These are phyloP conservation scores for Colletotrichum chlorophyti DNA, from an alignment of 2,329 filamentous ascomycete genomes.

Conservation along the genomic window DNA sequence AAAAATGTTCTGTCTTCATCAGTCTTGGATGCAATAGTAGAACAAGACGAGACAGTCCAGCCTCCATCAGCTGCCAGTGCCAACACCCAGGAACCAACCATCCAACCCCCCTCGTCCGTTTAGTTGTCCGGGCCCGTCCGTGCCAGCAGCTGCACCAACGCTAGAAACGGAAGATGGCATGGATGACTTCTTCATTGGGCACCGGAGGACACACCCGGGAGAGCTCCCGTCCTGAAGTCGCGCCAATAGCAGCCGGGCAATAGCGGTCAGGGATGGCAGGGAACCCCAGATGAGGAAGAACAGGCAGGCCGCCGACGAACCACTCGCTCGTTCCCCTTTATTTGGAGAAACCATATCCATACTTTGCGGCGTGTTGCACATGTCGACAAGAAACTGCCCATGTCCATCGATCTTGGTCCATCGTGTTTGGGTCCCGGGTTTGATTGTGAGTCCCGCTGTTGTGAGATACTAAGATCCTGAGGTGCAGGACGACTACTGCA, in stretches of 20 bases:
- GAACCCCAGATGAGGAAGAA: conserved; percentile 13
- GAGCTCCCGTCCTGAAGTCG: conserved; percentile 5
- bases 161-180: background rate
- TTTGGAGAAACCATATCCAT: conserved; percentile 26
- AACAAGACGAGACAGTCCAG: too few relatives aligned
- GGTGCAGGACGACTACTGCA: too few relatives aligned
- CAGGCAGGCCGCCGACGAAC: conserved; percentile 9
- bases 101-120: too few relatives aligned
- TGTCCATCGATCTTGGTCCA: background rate
- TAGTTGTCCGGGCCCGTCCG: background rate
- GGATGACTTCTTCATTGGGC: conserved; percentile 15
- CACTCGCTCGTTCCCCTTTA: conserved; percentile 6
- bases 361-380: too few relatives aligned
- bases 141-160: conserved; percentile 20
- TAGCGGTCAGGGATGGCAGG: conserved; percentile 13
- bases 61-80: background rate
- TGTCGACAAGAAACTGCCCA: background rate
- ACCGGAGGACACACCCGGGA: conserved; percentile 4
- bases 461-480: too few relatives aligned
- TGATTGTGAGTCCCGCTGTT: too few relatives aligned
- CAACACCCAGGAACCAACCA: background rate
- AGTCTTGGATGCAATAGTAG: background rate
- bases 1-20: background rate
- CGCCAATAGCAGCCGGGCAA: conserved; percentile 20
- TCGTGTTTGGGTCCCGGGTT: too few relatives aligned